These are phyloP conservation scores for Crithidia sp. DNA, from an alignment of 208 protist genomes.

Conservation along the genomic window DNA sequence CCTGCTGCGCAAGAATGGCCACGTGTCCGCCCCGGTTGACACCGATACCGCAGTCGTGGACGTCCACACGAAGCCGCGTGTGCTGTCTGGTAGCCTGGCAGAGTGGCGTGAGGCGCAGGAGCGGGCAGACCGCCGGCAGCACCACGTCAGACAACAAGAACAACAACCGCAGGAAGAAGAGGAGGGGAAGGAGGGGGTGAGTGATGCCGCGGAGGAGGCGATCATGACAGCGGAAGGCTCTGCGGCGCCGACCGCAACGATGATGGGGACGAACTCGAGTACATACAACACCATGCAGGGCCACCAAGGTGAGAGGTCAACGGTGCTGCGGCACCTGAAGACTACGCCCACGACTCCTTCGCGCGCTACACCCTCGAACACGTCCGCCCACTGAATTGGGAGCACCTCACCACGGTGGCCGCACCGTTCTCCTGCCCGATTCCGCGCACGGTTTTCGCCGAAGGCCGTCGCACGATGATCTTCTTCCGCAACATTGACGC, in stretches of 20 bases:
- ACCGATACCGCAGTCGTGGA: slow-evolving; percentile 56
- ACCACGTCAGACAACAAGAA: not conserved
- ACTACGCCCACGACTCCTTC: slow-evolving; percentile 44
- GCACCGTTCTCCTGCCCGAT: slow-evolving; percentile 77
- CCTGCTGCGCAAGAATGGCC: slow-evolving; percentile 68
- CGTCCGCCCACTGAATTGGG: slow-evolving; percentile 71
- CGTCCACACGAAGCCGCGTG: slow-evolving; percentile 46
- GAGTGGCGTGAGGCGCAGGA: slow-evolving; percentile 36
- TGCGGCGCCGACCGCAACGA: not conserved
- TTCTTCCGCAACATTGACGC: slow-evolving; percentile 81
- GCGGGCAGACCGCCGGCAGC: not conserved
- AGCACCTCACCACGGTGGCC: slow-evolving; percentile 74
- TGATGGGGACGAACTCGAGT: no score
- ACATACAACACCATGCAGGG: no score
- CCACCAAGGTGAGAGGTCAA: not conserved
- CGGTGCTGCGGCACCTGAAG: not conserved
- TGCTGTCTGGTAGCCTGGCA: slow-evolving; percentile 54
- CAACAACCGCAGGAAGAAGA: not conserved
- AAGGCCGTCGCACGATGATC: slow-evolving; percentile 62
- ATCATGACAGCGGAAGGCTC: not conserved
- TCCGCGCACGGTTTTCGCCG: slow-evolving; percentile 64
- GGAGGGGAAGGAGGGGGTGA: not conserved
- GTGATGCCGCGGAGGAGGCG: not conserved
- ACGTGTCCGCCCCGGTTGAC: slow-evolving; percentile 44
- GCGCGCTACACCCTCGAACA: slow-evolving; percentile 57